Conservation (phyloP, 73 alveolate species). For the Paramecium pentaurelia region DNA sequence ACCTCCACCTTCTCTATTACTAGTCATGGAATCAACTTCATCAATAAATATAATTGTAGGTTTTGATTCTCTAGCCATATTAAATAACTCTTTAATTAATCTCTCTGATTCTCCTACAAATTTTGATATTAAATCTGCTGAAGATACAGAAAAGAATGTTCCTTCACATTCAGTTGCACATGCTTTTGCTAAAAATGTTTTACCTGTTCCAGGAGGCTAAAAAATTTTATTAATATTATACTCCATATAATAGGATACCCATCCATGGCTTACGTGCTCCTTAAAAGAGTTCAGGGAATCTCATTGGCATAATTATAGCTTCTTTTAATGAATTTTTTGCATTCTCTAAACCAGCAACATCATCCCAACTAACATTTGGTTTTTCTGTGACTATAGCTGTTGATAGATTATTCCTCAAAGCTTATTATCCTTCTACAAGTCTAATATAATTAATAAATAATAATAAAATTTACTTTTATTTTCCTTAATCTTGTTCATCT, state of each 20-base stretch:
- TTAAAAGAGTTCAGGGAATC: constrained; percentile 95
- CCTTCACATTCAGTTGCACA: constrained; percentile 99
- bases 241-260: constrained; percentile 97
- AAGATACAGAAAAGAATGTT: constrained; percentile 88
- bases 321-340: constrained; percentile 96
- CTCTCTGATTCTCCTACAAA: constrained; percentile 93
- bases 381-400: constrained; percentile 91
- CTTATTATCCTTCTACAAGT: neutral
- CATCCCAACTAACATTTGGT: constrained; percentile 97
- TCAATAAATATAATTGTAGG: constrained; percentile 98
- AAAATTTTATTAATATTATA: neutral
- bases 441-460: neutral
- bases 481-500: neutral
- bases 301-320: constrained; percentile 97
- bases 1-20: constrained; percentile 88
- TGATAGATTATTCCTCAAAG: constrained; percentile 4
- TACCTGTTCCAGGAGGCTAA: constrained; percentile 99
- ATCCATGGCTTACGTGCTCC: constrained; percentile 97
- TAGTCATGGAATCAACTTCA: constrained; percentile 95
- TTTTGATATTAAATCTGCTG: constrained; percentile 83
- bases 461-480: neutral
- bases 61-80: constrained; percentile 94
- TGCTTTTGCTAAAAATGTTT: constrained; percentile 97
- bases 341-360: constrained; percentile 93
- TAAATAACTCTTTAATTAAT: constrained; percentile 89